A percentile compares a stretch with the other conserved stretches of the same genome.
phyloP scores from a whole-genome alignment of 2,329 filamentous ascomycete species.

The Paraphoma chrysanthemicola region DNA sequence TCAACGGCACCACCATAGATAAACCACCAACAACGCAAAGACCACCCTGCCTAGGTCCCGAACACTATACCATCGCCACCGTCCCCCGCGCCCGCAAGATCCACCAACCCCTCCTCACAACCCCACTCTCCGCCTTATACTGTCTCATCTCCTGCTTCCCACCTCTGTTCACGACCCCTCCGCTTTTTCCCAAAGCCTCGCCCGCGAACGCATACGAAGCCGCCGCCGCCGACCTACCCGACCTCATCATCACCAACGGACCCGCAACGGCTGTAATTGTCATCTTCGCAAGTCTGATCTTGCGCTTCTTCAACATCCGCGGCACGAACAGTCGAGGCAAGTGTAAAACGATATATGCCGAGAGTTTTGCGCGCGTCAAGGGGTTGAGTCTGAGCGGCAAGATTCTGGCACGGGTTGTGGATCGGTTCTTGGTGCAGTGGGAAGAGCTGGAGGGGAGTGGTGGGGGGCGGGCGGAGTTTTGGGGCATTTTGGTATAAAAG shows the following conservation, averaged over 20 bases:
- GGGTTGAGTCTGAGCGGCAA: slow-evolving; percentile 84
- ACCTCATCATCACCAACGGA: slow-evolving; percentile 84
- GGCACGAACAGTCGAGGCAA: slow-evolving; percentile 53
- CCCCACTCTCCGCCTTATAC: slow-evolving; percentile 71
- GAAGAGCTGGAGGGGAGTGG: slow-evolving; percentile 60
- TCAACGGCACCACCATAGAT: slow-evolving; percentile 1
- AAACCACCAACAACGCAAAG: neutral
- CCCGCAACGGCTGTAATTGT: slow-evolving; percentile 87
- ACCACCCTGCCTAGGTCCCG: slow-evolving; percentile 25
- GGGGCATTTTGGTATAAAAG: slow-evolving; percentile 50
- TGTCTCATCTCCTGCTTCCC: slow-evolving; percentile 70
- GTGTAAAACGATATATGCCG: slow-evolving; percentile 82
- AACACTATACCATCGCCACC: slow-evolving; percentile 67
- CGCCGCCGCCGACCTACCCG: slow-evolving; percentile 61
- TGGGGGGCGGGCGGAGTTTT: slow-evolving; percentile 52
- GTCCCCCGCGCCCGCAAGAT: slow-evolving; percentile 81
- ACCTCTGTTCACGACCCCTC: slow-evolving; percentile 56
- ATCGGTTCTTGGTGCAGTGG: slow-evolving; percentile 86
- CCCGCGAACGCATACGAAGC: slow-evolving; percentile 21
- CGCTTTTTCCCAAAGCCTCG: slow-evolving; percentile 11
- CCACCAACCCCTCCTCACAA: slow-evolving; percentile 79
- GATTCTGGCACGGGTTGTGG: slow-evolving; percentile 74
- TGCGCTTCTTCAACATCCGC: slow-evolving; percentile 59
- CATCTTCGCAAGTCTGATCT: slow-evolving; percentile 61
- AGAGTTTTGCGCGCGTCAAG: slow-evolving; percentile 88